Evolutionary conservation across 1,284 basidiomycete species (phyloP).

Genomic region (Ganoderma boninense): DNA sequence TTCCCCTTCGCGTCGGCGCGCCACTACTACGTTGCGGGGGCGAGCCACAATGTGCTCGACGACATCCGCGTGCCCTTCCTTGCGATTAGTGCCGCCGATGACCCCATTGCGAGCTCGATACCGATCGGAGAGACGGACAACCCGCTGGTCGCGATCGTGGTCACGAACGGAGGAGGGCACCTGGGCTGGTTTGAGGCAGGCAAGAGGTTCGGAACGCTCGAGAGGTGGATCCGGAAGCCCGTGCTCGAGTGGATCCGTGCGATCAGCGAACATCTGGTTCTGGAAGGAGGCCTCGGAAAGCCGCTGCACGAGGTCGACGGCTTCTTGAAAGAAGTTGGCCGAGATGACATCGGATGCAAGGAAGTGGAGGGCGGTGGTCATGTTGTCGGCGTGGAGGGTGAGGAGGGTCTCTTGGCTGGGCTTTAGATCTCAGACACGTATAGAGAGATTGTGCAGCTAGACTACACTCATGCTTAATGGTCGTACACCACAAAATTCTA

Average conservation of each 20-base stretch:
- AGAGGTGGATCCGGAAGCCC: slow-evolving; percentile 77
- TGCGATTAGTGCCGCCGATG: slow-evolving; percentile 89
- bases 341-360: slow-evolving; percentile 58
- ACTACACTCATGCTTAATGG: slow-evolving; percentile 26
- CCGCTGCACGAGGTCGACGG: slow-evolving; percentile 60
- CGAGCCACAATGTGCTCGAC: slow-evolving; percentile 60
- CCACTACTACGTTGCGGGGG: slow-evolving; percentile 86
- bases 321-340: slow-evolving; percentile 64
- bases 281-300: slow-evolving; percentile 42
- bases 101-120: slow-evolving; percentile 82
- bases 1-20: slow-evolving; percentile 83
- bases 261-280: slow-evolving; percentile 60
- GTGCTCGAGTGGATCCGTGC: slow-evolving; percentile 80
- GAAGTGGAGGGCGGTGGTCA: slow-evolving; percentile 47
- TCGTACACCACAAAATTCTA: slow-evolving; percentile 31
- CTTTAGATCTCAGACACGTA: slow-evolving; percentile 39
- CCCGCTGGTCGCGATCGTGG: slow-evolving; percentile 72
- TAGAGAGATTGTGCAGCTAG: slow-evolving; percentile 23
- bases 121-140: slow-evolving; percentile 69
- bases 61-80: slow-evolving; percentile 78
- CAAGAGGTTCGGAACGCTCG: slow-evolving; percentile 51
- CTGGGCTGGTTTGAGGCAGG: slow-evolving; percentile 91
- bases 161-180: slow-evolving; percentile 89
- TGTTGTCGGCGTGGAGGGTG: slow-evolving; percentile 47
- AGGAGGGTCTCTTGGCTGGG: slow-evolving; percentile 52